Evolutionary conservation across 225 moss, liverwort and hornwort species (phyloP), one percentile per base, ranked within the genome.

Genomic region (Rhytidiadelphus loreus): DNA sequence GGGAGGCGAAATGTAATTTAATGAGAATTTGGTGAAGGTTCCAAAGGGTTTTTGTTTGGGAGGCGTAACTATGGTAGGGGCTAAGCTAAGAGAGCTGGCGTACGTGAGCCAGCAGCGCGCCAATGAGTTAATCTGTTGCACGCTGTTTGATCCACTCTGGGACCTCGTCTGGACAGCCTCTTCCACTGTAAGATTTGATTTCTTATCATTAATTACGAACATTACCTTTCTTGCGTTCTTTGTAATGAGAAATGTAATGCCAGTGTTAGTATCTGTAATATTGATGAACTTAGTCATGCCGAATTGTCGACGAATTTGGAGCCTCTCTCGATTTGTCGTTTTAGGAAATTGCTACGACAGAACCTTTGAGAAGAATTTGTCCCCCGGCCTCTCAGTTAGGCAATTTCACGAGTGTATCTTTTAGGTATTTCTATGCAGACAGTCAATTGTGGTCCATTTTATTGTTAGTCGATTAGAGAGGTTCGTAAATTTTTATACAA

Each of bases 121-220:
- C 80, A 71, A 82, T 84, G 95, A 95, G 73, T 86, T 91, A 28
- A 91, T 95, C 39, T 92, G 94, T 92, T 90, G 86, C 87, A 92
- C 93, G 50, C 85, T 90, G 26, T 95, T 95, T 60, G 95, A 95
- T 91, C 95, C 95, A 88, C 92, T 93, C 63, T 86, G 91, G 87
- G 95, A 95, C 82, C 94, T 95, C 77, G 83, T 95, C 52, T 95
- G 95, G 95, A 94, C 95, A 55, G 94, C 94, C 55, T 93, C 95
- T 77, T 85, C 95, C 62, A 43, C 87, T 86, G 95, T 95, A 94
- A 93, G 86, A 84, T 80, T n/a, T 23, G n/a, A 57, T 81, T 84
- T 81, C 70, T 66, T 64, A 57, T 52, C 57, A 20, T 56, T 35
- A 46, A 29, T 84, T 84, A 33, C 48, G 48, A 84, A 21, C 71